Evolutionary conservation across 768 basidiomycete genomes (phyloP).

Genomic region (Suillus occidentalis): DNA sequence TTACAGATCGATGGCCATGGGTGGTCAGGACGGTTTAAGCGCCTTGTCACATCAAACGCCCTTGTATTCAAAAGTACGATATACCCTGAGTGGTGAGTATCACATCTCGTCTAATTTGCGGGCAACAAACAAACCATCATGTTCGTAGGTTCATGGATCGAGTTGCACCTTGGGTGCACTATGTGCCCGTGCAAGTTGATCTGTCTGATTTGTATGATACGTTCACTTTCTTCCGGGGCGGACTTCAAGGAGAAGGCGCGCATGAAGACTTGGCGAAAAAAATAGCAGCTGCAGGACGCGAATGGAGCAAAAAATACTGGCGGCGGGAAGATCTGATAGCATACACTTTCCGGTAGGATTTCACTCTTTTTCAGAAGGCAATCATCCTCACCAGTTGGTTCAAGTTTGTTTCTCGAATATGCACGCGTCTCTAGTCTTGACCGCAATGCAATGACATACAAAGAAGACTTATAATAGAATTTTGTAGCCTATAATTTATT

Average conservation of each 20-base stretch:
- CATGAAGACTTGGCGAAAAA: conserved; percentile 60
- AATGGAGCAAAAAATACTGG: conserved; percentile 62
- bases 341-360: conserved; percentile 54
- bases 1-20: conserved; percentile 62
- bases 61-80: conserved; percentile 70
- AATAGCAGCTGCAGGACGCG: conserved; percentile 55
- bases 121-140: neutral
- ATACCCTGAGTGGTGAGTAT: conserved; percentile 67
- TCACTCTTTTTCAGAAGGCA: neutral
- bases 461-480: neutral
- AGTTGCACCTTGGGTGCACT: conserved; percentile 70
- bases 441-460: conserved; percentile 40
- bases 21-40: conserved; percentile 71
- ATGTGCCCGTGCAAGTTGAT: conserved; percentile 67
- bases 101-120: neutral
- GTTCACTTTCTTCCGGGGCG: conserved; percentile 71
- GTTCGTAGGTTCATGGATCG: conserved; percentile 53
- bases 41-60: conserved; percentile 60
- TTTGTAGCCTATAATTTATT: neutral
- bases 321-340: conserved; percentile 58
- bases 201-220: conserved; percentile 70
- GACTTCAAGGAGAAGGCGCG: conserved; percentile 51
- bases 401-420: conserved; percentile 52
- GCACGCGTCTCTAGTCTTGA: conserved; percentile 48
- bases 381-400: neutral